A percentile compares a stretch with the other conserved stretches of the same genome.
phyloP scores from a whole-genome alignment of 352 stramenopile genomes.

The Phytophthora macrochlamydospora region DNA sequence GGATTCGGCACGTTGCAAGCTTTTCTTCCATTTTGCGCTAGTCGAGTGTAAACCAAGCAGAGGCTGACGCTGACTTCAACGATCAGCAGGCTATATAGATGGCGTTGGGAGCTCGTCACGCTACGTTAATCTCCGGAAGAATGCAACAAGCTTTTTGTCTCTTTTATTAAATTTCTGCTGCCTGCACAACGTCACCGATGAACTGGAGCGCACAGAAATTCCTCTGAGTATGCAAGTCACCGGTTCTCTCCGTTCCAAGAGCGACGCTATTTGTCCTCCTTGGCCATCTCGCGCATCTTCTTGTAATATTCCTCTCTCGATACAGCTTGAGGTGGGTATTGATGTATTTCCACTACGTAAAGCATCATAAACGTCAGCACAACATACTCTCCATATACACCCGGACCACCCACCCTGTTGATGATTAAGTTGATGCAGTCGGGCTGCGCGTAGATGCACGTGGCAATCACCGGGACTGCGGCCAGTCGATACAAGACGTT shows the following conservation, averaged over 20 bases:
- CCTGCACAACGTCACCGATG: not conserved
- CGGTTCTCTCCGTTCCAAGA: not conserved
- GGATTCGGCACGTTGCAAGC: too few species aligned
- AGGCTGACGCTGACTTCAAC: not conserved
- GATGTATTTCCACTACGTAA: conserved; percentile 83
- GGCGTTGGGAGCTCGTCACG: conserved; percentile 4
- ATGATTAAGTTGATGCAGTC: conserved; percentile 87
- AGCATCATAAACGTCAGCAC: not conserved
- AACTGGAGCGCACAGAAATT: not conserved
- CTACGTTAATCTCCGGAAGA: not conserved
- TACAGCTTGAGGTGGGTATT: conserved; percentile 79
- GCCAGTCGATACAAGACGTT: not conserved
- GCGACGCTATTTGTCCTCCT: conserved; percentile 50
- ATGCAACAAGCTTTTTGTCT: conserved; percentile 28
- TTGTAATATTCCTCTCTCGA: conserved; percentile 78
- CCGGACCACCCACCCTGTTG: conserved; percentile 39
- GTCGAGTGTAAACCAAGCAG: too few species aligned
- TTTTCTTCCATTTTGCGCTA: too few species aligned
- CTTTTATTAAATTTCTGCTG: conserved; percentile 16
- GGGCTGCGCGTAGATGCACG: conserved; percentile 84
- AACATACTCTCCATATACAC: not conserved
- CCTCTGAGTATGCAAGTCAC: not conserved
- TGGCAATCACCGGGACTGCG: conserved; percentile 77
- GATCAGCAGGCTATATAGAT: conserved; percentile 15
- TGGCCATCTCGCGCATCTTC: conserved; percentile 75